These are phyloP conservation scores for Plasmodium cynomolgi DNA, from an alignment of 169 alveolate species.

Conservation along the genomic window DNA sequence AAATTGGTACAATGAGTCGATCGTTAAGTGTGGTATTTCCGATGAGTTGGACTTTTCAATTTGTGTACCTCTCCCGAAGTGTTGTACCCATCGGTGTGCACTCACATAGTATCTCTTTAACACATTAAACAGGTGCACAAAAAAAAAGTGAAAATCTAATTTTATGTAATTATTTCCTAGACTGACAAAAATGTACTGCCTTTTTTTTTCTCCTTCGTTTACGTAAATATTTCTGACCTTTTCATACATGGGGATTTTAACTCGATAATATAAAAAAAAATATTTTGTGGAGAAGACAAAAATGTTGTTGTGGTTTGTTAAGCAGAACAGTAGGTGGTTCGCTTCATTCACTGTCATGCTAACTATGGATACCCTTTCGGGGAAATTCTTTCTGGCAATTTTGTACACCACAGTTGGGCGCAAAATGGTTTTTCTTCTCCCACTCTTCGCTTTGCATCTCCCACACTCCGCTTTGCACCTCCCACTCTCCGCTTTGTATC, in stretches of 20 bases:
- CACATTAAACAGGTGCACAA: slow-evolving; percentile 35
- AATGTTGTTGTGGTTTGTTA: slow-evolving; percentile 39
- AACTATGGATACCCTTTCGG: not conserved
- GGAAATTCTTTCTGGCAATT: slow-evolving; percentile 3
- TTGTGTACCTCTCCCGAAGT: not conserved
- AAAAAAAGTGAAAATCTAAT: slow-evolving; percentile 13
- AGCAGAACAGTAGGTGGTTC: slow-evolving; percentile 35
- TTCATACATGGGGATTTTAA: slow-evolving; percentile 35
- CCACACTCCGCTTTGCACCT: not conserved
- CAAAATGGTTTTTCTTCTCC: not conserved
- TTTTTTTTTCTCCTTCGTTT: not conserved
- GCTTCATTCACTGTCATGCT: slow-evolving; percentile 37
- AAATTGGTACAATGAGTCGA: not conserved
- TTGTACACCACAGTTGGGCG: slow-evolving; percentile 24
- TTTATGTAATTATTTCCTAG: slow-evolving; percentile 6
- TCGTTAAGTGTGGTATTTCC: not conserved
- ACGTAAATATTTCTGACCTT: slow-evolving; percentile 30
- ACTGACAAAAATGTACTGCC: slow-evolving; percentile 38
- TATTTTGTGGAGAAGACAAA: slow-evolving; percentile 28
- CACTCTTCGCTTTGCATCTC: not conserved
- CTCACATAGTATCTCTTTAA: slow-evolving; percentile 37
- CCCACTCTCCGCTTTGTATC: not conserved
- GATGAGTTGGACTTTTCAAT: not conserved
- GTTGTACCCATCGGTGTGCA: not conserved
- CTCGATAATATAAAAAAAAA: slow-evolving; percentile 44